Evolutionary conservation across 306 rosid genomes (phyloP), one percentile per base, ranked within the genome.

Genomic region (Vachellia pachyceras): DNA sequence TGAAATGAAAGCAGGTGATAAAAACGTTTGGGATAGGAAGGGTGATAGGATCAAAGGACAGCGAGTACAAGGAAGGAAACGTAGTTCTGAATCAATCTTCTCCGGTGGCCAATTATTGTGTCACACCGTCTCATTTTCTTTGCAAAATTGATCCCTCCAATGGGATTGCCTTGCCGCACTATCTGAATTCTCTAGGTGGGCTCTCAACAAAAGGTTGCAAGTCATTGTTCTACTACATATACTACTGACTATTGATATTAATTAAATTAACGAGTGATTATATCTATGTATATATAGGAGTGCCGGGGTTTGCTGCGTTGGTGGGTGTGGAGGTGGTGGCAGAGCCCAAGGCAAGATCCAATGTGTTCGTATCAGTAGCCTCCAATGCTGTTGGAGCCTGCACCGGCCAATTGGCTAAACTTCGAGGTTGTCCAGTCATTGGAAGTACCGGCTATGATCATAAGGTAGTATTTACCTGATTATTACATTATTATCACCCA

Each of bases 241-340:
- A 45, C 49, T 45, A 50, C 11, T 15, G 20, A 5, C 22, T 17
- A 14, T 17, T 50, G 20, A 17, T 50, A 50, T 5, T 6, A 52
- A 52, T 52, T 5, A 5, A 6, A 18, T 17, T 17, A 17, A 50
- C 17, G 23, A 52, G 22, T 52, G 8, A 15, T 52, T 10, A n/a
- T 45, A 45, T 45, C 10, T 45, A 42, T n/a, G 9, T 42, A 45
- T 45, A 45, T 18, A n/a, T 52, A 52, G 96, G 92, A 39, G 39
- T 85, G 1, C 91, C 90, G 0, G 96, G 93, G 39, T 89, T 88
- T 85, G 93, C 93, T 1, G 96, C 93, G 11, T 91, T 90, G 96
- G 58, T 89, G 40, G 92, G 87, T 29, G 88, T 91, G 44, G 87
- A 75, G 80, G 76, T 85, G 33, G 0, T 91, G 7, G 93, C 78